phyloP scores from a whole-genome alignment of 164 flowering plant species.

The Houttuynia cordata region DNA sequence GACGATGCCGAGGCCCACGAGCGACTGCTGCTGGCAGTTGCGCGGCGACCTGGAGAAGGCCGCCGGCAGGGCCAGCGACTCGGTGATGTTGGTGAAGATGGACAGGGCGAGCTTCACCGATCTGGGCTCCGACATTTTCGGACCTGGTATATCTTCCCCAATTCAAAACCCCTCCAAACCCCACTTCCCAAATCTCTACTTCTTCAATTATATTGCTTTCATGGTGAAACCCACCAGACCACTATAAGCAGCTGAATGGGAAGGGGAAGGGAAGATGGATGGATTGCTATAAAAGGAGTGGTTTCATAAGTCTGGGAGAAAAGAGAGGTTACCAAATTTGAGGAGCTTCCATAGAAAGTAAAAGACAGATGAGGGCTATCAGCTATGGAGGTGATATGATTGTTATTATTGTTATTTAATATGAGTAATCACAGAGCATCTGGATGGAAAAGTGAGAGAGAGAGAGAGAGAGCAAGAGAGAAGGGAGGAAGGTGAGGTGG shows the following conservation, averaged over 20 bases:
- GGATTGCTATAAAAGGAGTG: background rate
- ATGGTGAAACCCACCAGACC: no score
- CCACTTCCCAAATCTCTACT: background rate
- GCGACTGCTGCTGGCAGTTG: slow-evolving; percentile 17
- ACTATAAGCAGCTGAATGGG: no score
- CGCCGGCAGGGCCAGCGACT: slow-evolving; percentile 5
- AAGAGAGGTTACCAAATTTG: background rate
- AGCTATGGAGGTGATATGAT: background rate
- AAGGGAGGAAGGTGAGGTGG: slow-evolving; percentile 3
- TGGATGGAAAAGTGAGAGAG: background rate
- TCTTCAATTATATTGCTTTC: no score
- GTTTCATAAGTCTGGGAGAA: background rate
- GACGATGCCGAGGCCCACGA: slow-evolving; percentile 39
- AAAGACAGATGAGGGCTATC: background rate
- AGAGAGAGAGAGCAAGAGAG: slow-evolving; percentile 6
- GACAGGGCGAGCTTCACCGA: slow-evolving; percentile 9
- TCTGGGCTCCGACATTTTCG: slow-evolving; percentile 1
- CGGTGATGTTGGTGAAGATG: slow-evolving; percentile 18
- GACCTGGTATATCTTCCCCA: no score
- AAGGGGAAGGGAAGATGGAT: background rate
- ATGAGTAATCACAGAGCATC: no score
- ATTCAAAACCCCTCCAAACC: no score
- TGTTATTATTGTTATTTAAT: background rate
- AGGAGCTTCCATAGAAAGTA: background rate
- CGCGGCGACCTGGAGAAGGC: slow-evolving; percentile 21